Evolutionary conservation across 2,329 filamentous ascomycete genomes (phyloP), one percentile per base, ranked within the genome.

Genomic region (Shiraia bambusicola): DNA sequence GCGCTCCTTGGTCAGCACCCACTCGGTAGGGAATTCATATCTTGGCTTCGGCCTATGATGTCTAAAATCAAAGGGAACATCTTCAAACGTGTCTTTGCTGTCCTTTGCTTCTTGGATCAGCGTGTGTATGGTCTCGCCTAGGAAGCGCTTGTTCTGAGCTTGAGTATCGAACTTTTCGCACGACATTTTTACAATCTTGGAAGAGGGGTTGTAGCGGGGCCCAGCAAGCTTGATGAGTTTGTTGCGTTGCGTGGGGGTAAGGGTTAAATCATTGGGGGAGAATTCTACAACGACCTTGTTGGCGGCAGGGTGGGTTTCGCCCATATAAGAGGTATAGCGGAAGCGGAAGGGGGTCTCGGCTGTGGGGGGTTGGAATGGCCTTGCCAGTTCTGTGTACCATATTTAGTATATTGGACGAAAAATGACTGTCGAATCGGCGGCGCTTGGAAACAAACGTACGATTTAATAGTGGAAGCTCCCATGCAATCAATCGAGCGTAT

Each of bases 281-380:
- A 97, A 95, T 66, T 96, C 88, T 40, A 97, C 83, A 10, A 97
- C 91, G 14, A 98, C 91, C 76, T 98, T 98, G 65, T 83, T 84
- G 70, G 90, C 83, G 2, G 92, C 89, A 0, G 93, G 92, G 72
- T 98, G 94, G 41, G 81, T 76, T 72, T 97, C 93, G 59, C 92
- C 92, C 79, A 98, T 86, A 73, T 97, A 97, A 27, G 86, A 91
- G 12, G 93, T 98, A 76, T 95, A 96, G 60, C 93, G 86, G 82
- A 96, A 98, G 59, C 92, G 86, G 43, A 98, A 81, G 32, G 89
- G 82, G 57, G 87, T 78, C 32, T 82, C 70, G 22, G 76, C 69
- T 11, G 79, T 77, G 2, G 92, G 89, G 2, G 83, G 80, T 47
- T 78, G 72, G 67, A 95, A 97, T 13, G 88, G 86, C 70, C 88